Evolutionary conservation across 1,139 yeast genomes (phyloP).

Genomic region (Kodamaea ohmeri): DNA sequence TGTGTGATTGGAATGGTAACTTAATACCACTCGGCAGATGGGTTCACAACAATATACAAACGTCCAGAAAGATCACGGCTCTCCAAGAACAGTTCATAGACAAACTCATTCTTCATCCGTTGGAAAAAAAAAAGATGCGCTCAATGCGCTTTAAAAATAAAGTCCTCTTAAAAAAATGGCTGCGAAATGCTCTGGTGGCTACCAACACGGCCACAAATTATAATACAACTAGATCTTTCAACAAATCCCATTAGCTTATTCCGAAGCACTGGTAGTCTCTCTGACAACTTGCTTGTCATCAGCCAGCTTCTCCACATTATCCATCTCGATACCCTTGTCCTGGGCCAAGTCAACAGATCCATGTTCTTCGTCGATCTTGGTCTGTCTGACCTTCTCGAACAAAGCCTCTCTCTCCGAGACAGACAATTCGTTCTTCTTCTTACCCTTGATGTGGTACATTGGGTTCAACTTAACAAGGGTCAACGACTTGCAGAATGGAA

Average conservation of each 20-base stretch:
- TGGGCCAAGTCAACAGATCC: not conserved
- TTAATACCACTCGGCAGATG: conserved; percentile 4
- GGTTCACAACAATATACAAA: not conserved
- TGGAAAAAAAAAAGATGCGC: not conserved
- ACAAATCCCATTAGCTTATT: not conserved
- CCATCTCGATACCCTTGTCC: not conserved
- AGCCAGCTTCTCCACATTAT: not conserved
- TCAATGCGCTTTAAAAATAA: no score
- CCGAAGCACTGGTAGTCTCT: not conserved
- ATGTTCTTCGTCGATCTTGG: conserved; percentile 13
- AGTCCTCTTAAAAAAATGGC: no score
- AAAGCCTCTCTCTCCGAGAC: conserved; percentile 20
- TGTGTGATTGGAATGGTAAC: conserved; percentile 5
- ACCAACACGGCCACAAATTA: no score
- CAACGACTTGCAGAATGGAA: conserved; percentile 22
- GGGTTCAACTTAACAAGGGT: conserved; percentile 24
- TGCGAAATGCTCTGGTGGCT: no score
- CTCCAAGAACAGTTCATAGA: no score
- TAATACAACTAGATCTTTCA: no score
- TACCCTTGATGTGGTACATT: conserved; percentile 26
- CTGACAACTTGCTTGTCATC: not conserved
- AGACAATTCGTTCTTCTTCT: conserved; percentile 23
- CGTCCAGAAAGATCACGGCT: no score
- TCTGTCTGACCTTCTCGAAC: conserved; percentile 20
- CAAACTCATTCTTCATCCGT: no score